phyloP scores from a whole-genome alignment of 164 flowering plant genomes.

The Houttuynia cordata region DNA sequence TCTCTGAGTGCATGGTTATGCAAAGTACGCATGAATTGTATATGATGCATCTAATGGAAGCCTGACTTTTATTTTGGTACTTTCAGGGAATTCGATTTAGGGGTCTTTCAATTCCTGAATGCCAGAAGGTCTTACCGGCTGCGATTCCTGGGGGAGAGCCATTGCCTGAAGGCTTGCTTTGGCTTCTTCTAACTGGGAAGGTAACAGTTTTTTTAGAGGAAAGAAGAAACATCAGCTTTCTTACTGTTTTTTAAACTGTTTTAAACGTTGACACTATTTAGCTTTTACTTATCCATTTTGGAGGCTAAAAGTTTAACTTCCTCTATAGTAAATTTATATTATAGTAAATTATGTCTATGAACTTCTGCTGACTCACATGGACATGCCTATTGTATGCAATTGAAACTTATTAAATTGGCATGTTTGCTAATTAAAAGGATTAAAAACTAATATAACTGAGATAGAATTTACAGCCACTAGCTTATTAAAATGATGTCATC shows the following conservation, averaged over 20 bases:
- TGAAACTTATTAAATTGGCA: too few species aligned
- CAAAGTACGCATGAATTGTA: background rate
- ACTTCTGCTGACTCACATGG: too few species aligned
- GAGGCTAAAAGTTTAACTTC: too few species aligned
- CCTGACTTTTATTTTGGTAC: background rate
- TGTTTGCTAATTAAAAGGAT: too few species aligned
- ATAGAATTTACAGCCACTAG: too few species aligned
- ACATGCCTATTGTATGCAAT: too few species aligned
- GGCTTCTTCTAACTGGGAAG: conserved; percentile 96
- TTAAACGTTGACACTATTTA: too few species aligned
- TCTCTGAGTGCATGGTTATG: background rate
- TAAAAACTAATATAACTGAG: too few species aligned
- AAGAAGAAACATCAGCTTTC: background rate
- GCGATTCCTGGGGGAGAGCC: conserved; percentile 84
- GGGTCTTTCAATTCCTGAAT: conserved; percentile 88
- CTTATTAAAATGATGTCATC: too few species aligned
- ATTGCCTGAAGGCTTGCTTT: conserved; percentile 86
- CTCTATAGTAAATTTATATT: too few species aligned
- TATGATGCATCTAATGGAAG: background rate
- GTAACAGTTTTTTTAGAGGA: conserved; percentile 14
- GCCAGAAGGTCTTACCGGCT: conserved; percentile 79
- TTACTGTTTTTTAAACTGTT: background rate
- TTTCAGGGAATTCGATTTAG: conserved; percentile 88
- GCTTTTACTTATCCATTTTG: too few species aligned
- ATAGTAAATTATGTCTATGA: too few species aligned